A percentile compares a stretch with the other conserved stretches of the same genome.
Evolutionary conservation across 2,329 filamentous ascomycete genomes (phyloP).

Genomic region (Hawksworthiomyces lignivorus): DNA sequence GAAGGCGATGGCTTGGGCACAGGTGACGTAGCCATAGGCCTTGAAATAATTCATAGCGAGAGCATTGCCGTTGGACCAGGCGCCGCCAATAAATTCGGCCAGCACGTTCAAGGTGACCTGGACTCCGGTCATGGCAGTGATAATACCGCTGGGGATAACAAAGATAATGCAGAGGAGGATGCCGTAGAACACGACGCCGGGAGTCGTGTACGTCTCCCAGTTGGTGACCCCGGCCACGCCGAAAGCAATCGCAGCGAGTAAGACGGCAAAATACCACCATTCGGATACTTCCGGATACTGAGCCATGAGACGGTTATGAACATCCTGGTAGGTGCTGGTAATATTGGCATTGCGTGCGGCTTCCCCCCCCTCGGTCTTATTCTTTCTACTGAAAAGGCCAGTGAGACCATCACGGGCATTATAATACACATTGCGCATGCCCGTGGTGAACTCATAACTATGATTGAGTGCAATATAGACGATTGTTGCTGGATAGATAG

Average conservation of each 20-base stretch:
- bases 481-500: constrained; percentile 43
- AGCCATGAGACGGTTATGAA: constrained; percentile 41
- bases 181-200: constrained; percentile 44
- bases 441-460: constrained; percentile 11
- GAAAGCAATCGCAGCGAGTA: constrained; percentile 35
- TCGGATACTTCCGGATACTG: constrained; percentile 42
- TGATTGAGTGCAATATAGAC: constrained; percentile 42
- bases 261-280: constrained; percentile 43
- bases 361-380: too few relatives aligned
- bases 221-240: constrained; percentile 39
- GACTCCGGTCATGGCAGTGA: constrained; percentile 45
- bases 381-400: background rate
- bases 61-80: constrained; percentile 41
- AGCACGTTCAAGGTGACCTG: constrained; percentile 46
- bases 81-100: constrained; percentile 46
- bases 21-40: constrained; percentile 16
- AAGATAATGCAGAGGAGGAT: constrained; percentile 42
- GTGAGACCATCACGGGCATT: background rate
- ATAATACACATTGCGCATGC: constrained; percentile 5
- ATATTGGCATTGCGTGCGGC: background rate
- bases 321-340: constrained; percentile 20
- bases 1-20: constrained; percentile 18
- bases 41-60: constrained; percentile 50
- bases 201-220: constrained; percentile 43
- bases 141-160: constrained; percentile 44